These are phyloP conservation scores for Penicillium soppii DNA, from an alignment of 495 filamentous ascomycete genomes.

Conservation along the genomic window DNA sequence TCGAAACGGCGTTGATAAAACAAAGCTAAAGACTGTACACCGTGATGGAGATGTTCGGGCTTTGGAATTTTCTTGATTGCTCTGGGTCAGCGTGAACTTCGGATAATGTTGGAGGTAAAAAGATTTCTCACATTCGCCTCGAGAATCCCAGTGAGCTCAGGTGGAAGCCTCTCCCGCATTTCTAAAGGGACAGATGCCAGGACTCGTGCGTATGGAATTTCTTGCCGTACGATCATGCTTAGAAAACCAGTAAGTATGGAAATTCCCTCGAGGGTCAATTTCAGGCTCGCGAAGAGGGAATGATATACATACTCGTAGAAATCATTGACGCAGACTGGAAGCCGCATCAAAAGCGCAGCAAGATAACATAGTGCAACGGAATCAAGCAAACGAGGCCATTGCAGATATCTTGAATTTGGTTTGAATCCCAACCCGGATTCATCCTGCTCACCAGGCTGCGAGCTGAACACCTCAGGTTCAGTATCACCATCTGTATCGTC, in stretches of 20 bases:
- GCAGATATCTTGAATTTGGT: conserved; percentile 21
- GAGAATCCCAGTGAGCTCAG: conserved; percentile 55
- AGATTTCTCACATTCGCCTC: conserved; percentile 50
- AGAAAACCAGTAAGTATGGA: conserved; percentile 10
- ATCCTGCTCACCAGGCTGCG: conserved; percentile 40
- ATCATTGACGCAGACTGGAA: conserved; percentile 63
- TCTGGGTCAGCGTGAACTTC: conserved; percentile 1
- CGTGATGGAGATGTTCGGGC: conserved; percentile 60
- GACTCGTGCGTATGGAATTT: conserved; percentile 47
- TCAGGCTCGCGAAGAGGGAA: neutral
- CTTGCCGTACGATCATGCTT: conserved; percentile 40
- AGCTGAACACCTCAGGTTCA: conserved; percentile 50
- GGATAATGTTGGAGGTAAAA: neutral
- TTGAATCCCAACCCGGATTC: conserved; percentile 24
- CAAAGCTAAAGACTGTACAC: conserved; percentile 58
- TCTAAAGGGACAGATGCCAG: conserved; percentile 57
- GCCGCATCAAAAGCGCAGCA: conserved; percentile 59
- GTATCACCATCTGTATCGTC: conserved; percentile 33
- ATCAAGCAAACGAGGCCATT: conserved; percentile 60
- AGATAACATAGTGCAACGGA: conserved; percentile 67
- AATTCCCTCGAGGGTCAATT: neutral
- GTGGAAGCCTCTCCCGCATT: conserved; percentile 63
- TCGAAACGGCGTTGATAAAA: conserved; percentile 66
- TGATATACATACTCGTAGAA: conserved; percentile 49
- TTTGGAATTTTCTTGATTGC: conserved; percentile 36